Percentiles rank a stretch among this genome's conserved stretches.
These are phyloP conservation scores for Nemophila menziesii DNA, from an alignment of 257 asterid genomes.

Conservation along the genomic window DNA sequence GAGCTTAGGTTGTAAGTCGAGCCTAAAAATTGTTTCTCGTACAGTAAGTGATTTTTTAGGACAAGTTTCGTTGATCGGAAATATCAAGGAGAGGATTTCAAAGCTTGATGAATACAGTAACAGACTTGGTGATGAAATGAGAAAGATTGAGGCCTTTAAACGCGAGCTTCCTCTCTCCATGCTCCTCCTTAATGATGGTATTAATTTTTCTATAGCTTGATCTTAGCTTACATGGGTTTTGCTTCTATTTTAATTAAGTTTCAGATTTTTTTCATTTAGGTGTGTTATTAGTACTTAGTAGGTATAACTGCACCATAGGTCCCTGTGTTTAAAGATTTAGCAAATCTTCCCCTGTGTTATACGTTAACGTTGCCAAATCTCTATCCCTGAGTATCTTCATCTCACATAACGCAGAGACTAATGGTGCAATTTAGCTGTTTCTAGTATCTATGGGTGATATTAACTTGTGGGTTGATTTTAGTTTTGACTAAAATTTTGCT, in stretches of 20 bases:
- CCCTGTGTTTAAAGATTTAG: no score
- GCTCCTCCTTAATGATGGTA: conserved; percentile 57
- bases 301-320: no score
- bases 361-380: no score
- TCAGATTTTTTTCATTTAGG: no score
- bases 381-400: no score
- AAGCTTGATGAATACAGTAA: conserved; percentile 41
- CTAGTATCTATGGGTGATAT: background rate
- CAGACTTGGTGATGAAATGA: conserved; percentile 57
- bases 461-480: background rate
- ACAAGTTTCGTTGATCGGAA: conserved; percentile 27
- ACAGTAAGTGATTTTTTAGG: conserved; percentile 27
- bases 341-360: no score
- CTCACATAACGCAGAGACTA: no score
- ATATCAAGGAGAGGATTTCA: conserved; percentile 29
- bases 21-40: conserved; percentile 9
- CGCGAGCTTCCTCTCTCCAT: conserved; percentile 74
- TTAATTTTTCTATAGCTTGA: background rate
- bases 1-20: background rate
- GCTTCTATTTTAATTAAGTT: background rate
- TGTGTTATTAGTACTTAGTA: no score
- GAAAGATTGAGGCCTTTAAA: conserved; percentile 74
- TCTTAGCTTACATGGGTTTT: background rate
- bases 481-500: background rate
- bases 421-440: no score